phyloP scores from a whole-genome alignment of 108 stramenopile genomes.

The Fragilariopsis cylindrus region DNA sequence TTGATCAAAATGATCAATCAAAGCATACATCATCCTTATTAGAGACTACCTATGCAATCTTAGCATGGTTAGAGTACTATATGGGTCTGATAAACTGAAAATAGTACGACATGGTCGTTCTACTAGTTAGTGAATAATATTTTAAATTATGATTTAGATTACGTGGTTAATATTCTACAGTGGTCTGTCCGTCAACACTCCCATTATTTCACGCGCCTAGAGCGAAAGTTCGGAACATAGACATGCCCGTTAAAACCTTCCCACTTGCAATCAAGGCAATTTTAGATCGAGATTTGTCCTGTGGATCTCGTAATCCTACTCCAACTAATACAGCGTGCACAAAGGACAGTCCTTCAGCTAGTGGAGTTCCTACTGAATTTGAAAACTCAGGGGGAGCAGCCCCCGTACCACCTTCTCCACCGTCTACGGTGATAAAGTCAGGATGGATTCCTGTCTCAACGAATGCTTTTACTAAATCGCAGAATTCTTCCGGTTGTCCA shows the following conservation, averaged over 20 bases:
- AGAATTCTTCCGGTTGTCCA: slow-evolving; percentile 68
- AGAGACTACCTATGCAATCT: too few species aligned
- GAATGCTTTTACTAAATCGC: slow-evolving; percentile 63
- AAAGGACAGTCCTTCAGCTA: slow-evolving; percentile 76
- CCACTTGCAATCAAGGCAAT: slow-evolving; percentile 79
- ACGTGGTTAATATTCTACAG: too few species aligned
- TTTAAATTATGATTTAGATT: too few species aligned
- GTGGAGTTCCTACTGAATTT: slow-evolving; percentile 75
- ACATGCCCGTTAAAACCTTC: slow-evolving; percentile 75
- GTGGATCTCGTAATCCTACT: slow-evolving; percentile 63
- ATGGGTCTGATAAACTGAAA: too few species aligned
- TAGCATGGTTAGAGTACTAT: too few species aligned
- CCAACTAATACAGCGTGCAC: slow-evolving; percentile 71
- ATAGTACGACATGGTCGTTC: too few species aligned
- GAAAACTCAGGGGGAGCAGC: slow-evolving; percentile 91
- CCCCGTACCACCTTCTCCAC: slow-evolving; percentile 89
- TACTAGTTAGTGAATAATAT: too few species aligned
- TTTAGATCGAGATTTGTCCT: slow-evolving; percentile 35
- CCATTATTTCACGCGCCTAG: slow-evolving; percentile 49
- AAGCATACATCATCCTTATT: too few species aligned
- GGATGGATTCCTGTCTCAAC: slow-evolving; percentile 56
- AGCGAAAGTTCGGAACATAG: slow-evolving; percentile 64
- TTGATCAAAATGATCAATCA: too few species aligned
- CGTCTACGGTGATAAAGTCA: slow-evolving; percentile 85
- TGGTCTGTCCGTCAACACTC: too few species aligned